phyloP scores from a whole-genome alignment of 306 rosid species.

The Fragaria iinumae region DNA sequence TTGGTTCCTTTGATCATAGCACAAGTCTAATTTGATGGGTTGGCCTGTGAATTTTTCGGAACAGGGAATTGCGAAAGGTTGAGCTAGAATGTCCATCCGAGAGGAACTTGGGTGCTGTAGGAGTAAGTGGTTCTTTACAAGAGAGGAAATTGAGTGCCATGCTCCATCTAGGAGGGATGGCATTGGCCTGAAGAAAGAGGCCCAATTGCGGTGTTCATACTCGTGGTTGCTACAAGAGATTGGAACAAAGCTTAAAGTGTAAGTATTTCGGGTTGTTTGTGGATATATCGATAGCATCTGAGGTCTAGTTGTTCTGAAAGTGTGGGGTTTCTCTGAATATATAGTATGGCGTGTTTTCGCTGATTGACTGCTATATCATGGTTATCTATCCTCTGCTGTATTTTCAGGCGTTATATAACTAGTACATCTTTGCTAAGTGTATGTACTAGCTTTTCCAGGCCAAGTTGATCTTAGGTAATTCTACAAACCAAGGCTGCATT shows the following conservation, averaged over 20 bases:
- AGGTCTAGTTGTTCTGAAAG: neutral
- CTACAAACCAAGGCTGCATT: neutral
- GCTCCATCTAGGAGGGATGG: slow-evolving; percentile 54
- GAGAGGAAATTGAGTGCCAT: slow-evolving; percentile 33
- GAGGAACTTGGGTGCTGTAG: slow-evolving; percentile 23
- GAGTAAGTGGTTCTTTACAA: slow-evolving; percentile 38
- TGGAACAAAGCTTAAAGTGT: slow-evolving; percentile 50
- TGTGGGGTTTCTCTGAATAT: too few relatives aligned
- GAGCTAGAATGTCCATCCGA: slow-evolving; percentile 13
- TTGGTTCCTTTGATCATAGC: neutral
- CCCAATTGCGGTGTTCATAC: slow-evolving; percentile 36
- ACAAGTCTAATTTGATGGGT: neutral
- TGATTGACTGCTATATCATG: too few relatives aligned
- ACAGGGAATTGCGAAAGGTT: slow-evolving; percentile 20
- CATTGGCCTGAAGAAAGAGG: slow-evolving; percentile 35
- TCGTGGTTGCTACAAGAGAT: slow-evolving; percentile 44
- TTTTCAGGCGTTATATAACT: too few relatives aligned
- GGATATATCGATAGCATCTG: neutral
- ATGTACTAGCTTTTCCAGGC: neutral
- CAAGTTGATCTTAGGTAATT: neutral
- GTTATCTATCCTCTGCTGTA: too few relatives aligned
- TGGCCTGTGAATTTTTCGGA: slow-evolving; percentile 12
- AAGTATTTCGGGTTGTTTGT: slow-evolving; percentile 10
- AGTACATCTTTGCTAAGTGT: too few relatives aligned
- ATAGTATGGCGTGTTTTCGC: too few relatives aligned